Percentiles rank a stretch among this genome's conserved stretches.
Conservation (phyloP, 805 yeast species). For the Groenewaldozyma salmanticensis region DNA sequence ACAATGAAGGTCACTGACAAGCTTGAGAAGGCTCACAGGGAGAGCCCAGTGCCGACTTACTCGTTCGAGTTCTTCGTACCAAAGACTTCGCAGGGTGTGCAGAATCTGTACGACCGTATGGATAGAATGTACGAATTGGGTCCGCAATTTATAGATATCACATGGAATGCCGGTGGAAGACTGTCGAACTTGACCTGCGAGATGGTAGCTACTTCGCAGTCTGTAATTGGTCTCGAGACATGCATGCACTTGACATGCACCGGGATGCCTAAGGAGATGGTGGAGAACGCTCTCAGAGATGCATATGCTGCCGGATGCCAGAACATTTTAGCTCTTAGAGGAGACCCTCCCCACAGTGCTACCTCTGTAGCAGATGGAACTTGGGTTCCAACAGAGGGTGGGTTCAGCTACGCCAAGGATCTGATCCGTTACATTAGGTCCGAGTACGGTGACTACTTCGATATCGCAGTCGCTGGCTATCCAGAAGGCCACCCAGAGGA, state of each 20-base stretch:
- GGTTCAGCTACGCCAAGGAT: conserved; percentile 82
- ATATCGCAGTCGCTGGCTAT: conserved; percentile 94
- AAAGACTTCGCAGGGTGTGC: conserved; percentile 94
- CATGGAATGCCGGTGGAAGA: conserved; percentile 98
- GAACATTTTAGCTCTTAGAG: conserved; percentile 87
- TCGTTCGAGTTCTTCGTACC: conserved; percentile 97
- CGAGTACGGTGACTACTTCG: conserved; percentile 80
- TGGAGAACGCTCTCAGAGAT: conserved; percentile 74
- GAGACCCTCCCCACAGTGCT: conserved; percentile 76
- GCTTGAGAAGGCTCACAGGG: conserved; percentile 32
- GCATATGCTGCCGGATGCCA: conserved; percentile 92
- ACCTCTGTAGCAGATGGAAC: conserved; percentile 15
- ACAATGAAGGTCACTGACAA: conserved; percentile 40
- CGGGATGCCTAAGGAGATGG: conserved; percentile 72
- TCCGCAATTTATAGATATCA: conserved; percentile 89
- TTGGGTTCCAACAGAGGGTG: conserved; percentile 47
- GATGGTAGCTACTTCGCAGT: conserved; percentile 82
- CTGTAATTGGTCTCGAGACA: conserved; percentile 85
- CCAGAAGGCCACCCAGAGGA: conserved; percentile 98
- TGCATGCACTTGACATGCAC: conserved; percentile 98
- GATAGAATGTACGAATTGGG: conserved; percentile 90
- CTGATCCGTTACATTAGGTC: conserved; percentile 64
- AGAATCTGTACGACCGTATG: conserved; percentile 92
- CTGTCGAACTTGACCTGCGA: conserved; percentile 77
- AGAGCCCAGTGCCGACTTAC: conserved; percentile 48